Base-by-base conservation (phyloP, 805 yeast genomes). In the Teunomyces panamensis region DNA sequence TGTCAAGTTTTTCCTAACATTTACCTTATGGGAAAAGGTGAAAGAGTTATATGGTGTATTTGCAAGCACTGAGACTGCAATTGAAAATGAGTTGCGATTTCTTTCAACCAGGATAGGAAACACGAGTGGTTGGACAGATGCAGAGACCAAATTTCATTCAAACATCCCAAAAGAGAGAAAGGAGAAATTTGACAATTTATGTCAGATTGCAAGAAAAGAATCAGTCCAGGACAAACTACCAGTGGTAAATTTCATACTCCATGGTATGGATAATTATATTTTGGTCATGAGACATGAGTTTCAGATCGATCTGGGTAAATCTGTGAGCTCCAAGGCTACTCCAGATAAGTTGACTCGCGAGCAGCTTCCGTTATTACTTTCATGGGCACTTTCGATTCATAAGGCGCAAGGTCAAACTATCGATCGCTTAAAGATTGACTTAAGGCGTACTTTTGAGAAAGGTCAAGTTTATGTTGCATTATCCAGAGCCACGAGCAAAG, bases 381-480 rank as follows among this genome's bases (percentile, higher is more conserved):
- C 94, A 20, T 87, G 94, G 94, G 90, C 95, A 0, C 63, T 87
- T 55, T 87, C 94, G 0, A 87, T 87, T 44, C 96, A 87, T 60
- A 87, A 87, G 61, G 81, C 94, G 0, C 96, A 87, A 62, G 96
- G 96, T 2, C 95, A 87, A 67, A 86, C 96, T 0, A 74, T 87
- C 39, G 82, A 79, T 36, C 64, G 88, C 51, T 83, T 87, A 3
- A 80, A 79, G 52, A 89, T 87, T 9, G 91, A 87, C 57, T 64
- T 87, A 42, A 71, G 77, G 24, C 78, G 74, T 52, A 78, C 81
- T 24, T 87, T 87, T 56, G 95, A 87, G 62, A 85, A 81, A 46
- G 96, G 96, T 16, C 96, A 87, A 57, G 89, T 85, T 3, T 87
- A 87, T 57, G 94, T 87, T 30, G 94, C 96, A 0, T 66, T 87